Conservation (phyloP, 306 rosid genomes). For the Quercus parvula region DNA sequence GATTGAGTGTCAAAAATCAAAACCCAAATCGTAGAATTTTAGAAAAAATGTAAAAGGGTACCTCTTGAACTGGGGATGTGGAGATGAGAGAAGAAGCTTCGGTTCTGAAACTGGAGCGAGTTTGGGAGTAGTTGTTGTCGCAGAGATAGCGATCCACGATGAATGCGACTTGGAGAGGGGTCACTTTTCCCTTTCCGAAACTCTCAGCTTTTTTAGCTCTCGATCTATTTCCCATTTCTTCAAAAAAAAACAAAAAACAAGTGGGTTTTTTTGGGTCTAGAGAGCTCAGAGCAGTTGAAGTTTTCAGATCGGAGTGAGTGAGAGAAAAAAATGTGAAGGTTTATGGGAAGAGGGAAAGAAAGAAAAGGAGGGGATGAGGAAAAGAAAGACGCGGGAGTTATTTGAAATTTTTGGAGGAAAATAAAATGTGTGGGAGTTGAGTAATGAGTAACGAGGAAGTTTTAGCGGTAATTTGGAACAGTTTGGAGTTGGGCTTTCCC, state of each 20-base stretch:
- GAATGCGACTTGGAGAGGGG: slow-evolving; percentile 77
- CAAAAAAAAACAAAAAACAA: too few species aligned
- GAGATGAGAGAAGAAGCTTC: slow-evolving; percentile 73
- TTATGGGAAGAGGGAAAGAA: background rate
- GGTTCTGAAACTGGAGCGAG: slow-evolving; percentile 56
- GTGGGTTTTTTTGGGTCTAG: too few species aligned
- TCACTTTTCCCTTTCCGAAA: slow-evolving; percentile 53
- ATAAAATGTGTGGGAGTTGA: background rate
- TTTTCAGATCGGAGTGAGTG: background rate
- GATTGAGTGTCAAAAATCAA: background rate
- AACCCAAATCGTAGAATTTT: background rate
- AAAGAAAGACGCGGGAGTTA: slow-evolving; percentile 45
- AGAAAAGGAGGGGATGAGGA: background rate
- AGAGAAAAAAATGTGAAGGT: background rate
- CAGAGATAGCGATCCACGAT: slow-evolving; percentile 72
- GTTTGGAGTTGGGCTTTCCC: background rate
- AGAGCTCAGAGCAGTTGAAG: too few species aligned
- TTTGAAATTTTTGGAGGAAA: slow-evolving; percentile 29
- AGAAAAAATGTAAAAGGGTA: slow-evolving; percentile 7
- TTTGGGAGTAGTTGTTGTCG: slow-evolving; percentile 49
- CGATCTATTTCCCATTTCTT: slow-evolving; percentile 59
- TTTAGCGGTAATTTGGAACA: slow-evolving; percentile 9
- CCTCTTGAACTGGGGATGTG: slow-evolving; percentile 64
- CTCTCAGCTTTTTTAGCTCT: slow-evolving; percentile 37
- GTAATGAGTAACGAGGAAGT: background rate